Percentiles rank a stretch among this genome's conserved stretches.
These are phyloP conservation scores for Candida dubliniensis DNA, from an alignment of 1,139 yeast genomes.

Conservation along the genomic window DNA sequence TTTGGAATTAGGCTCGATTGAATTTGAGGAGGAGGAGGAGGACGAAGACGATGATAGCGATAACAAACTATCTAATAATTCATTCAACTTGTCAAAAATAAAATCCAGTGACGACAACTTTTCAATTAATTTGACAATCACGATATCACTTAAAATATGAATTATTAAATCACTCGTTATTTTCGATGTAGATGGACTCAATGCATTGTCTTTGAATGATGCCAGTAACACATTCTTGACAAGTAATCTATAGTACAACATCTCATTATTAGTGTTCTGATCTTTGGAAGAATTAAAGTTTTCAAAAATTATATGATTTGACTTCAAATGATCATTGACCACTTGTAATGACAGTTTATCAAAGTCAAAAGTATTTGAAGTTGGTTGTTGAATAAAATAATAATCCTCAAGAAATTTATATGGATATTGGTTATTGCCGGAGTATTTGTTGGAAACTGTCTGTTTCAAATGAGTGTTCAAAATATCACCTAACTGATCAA, in stretches of 20 bases:
- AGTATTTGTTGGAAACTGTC: too few relatives aligned
- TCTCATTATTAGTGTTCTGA: neutral
- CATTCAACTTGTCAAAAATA: conserved; percentile 20
- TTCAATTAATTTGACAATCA: conserved; percentile 28
- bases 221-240: conserved; percentile 22
- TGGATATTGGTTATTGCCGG: conserved; percentile 10
- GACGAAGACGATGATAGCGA: too few relatives aligned
- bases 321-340: conserved; percentile 14
- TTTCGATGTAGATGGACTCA: conserved; percentile 24
- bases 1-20: too few relatives aligned
- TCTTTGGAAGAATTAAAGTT: neutral
- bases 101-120: conserved; percentile 34
- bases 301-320: conserved; percentile 22
- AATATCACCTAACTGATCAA: conserved; percentile 27
- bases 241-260: conserved; percentile 28
- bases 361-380: conserved; percentile 11
- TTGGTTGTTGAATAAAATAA: conserved; percentile 1
- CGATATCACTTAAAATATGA: conserved; percentile 35
- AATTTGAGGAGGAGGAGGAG: too few relatives aligned
- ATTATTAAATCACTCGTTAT: conserved; percentile 31
- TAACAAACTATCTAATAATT: conserved; percentile 5
- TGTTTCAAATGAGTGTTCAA: conserved; percentile 30
- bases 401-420: conserved; percentile 19
- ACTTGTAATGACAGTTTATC: conserved; percentile 11
- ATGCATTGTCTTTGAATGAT: conserved; percentile 19